phyloP scores from a whole-genome alignment of 2,329 filamentous ascomycete genomes.

The Penicillium sp. region DNA sequence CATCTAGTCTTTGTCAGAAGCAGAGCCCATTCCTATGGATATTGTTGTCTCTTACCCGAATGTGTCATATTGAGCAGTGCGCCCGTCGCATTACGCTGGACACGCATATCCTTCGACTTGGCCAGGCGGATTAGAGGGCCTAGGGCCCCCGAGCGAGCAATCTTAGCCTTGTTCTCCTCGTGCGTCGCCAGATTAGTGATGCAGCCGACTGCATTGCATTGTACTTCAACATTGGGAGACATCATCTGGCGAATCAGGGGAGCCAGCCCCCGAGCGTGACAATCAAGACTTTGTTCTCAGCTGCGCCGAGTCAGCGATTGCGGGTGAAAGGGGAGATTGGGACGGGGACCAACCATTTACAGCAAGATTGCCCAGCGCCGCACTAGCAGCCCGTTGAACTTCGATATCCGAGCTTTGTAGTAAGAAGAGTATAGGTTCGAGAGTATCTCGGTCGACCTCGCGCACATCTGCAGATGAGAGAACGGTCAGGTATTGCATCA shows the following conservation, averaged over 20 bases:
- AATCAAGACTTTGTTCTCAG: conserved; percentile 96
- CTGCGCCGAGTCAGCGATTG: conserved; percentile 55
- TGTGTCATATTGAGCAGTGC: conserved; percentile 98
- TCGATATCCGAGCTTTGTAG: conserved; percentile 95
- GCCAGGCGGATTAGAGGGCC: conserved; percentile 86
- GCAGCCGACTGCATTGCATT: conserved; percentile 98
- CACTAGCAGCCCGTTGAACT: conserved; percentile 93
- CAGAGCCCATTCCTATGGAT: background rate
- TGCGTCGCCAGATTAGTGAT: conserved; percentile 98
- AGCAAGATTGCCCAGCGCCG: conserved; percentile 89
- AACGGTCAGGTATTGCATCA: conserved; percentile 18
- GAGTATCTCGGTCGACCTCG: conserved; percentile 89
- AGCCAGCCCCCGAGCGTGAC: conserved; percentile 81
- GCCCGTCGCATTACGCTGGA: conserved; percentile 94
- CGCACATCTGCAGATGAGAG: conserved; percentile 68
- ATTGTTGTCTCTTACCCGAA: conserved; percentile 67
- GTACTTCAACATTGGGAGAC: conserved; percentile 94
- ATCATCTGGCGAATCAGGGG: conserved; percentile 98
- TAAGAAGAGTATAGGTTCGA: conserved; percentile 92
- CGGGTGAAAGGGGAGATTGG: background rate
- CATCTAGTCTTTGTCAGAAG: conserved; percentile 56
- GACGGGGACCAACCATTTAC: conserved; percentile 69
- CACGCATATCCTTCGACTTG: conserved; percentile 97
- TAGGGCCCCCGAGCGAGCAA: conserved; percentile 88
- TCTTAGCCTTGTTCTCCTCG: conserved; percentile 98